Evolutionary conservation across 2,329 filamentous ascomycete species (phyloP), one percentile per base, ranked within the genome.

Genomic region (Xylariaceae sp.): DNA sequence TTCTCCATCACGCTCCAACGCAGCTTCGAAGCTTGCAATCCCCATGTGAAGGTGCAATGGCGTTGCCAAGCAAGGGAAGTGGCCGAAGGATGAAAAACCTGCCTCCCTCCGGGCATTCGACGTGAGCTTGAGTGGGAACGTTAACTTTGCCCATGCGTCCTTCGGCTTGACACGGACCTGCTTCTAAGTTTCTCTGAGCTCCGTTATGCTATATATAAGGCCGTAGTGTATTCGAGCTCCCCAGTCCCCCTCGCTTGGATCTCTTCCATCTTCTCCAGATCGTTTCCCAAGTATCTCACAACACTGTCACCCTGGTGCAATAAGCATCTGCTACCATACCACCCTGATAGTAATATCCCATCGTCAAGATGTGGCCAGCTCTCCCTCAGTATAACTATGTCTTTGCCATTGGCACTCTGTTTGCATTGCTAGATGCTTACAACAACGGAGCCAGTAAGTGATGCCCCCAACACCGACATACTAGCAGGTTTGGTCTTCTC

Each of bases 371-470:
- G 62, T 64, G 62, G 62, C 62, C 62, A n/a, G 62, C 62, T 68
- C 80, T 88, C 67, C 72, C 82, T 68, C 73, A 85, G 67, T 89
- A 88, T 73, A 84, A 81, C 67, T 90, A 90, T 73, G 74, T 90
- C 70, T 90, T 90, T 72, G 88, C 78, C 77, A 86, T 90, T 66
- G 88, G 88, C 83, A 90, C 87, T 30, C 76, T 86, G 68, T 90
- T 90, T 80, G 87, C 88, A 76, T 74, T 90, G 73, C 83, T 90
- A 53, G 88, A 90, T 75, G 88, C 88, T 62, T 90, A 80, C 81
- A 90, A 90, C 81, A 90, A 89, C 73, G 88, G 88, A 73, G 88
- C 88, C 68, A 90, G 87, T 89, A 76, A 75, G 85, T 82, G 59
- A 53, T 62, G 4, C 37, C 6, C 45, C 18, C 49, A 42, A 50